Percentiles rank a stretch among this genome's conserved stretches.
Conservation (phyloP, 441 rosid species). For the Jatropha podagrica region DNA sequence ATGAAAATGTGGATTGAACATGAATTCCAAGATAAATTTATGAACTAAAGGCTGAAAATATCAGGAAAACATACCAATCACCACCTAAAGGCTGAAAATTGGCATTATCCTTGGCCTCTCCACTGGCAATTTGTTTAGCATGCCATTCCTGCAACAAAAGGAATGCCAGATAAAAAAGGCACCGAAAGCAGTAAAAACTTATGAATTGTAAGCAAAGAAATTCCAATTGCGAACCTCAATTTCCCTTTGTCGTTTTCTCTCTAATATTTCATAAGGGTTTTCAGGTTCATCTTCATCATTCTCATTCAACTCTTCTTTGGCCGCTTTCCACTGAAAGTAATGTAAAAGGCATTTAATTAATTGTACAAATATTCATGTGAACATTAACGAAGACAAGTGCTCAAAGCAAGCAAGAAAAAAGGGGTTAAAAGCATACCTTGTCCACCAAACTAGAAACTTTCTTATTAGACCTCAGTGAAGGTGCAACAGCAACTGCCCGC, state of each 20-base stretch:
- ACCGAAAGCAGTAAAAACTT: not conserved
- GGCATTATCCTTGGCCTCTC: conserved; percentile 93
- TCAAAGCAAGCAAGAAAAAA: conserved; percentile 4
- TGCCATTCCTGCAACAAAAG: conserved; percentile 69
- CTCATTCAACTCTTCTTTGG: conserved; percentile 87
- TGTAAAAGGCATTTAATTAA: not conserved
- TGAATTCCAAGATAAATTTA: no score
- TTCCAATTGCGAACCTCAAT: conserved; percentile 52
- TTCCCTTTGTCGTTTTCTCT: conserved; percentile 77
- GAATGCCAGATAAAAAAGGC: not conserved
- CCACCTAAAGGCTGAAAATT: conserved; percentile 97
- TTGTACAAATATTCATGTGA: conserved; percentile 3
- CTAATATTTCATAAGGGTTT: conserved; percentile 57
- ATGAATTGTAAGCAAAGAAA: not conserved
- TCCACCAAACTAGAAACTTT: conserved; percentile 94
- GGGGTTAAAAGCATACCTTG: conserved; percentile 52
- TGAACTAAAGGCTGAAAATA: conserved; percentile 74
- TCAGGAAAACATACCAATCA: conserved; percentile 65
- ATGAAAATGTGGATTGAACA: no score
- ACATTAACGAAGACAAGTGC: not conserved
- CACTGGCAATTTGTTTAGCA: conserved; percentile 81
- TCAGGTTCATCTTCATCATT: conserved; percentile 78
- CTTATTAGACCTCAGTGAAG: conserved; percentile 85
- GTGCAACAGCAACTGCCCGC: conserved; percentile 63
- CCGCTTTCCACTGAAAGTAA: conserved; percentile 89